Percentiles rank a stretch among this genome's conserved stretches.
phyloP scores from a whole-genome alignment of 768 basidiomycete genomes.

The Phanerochaete sordida region DNA sequence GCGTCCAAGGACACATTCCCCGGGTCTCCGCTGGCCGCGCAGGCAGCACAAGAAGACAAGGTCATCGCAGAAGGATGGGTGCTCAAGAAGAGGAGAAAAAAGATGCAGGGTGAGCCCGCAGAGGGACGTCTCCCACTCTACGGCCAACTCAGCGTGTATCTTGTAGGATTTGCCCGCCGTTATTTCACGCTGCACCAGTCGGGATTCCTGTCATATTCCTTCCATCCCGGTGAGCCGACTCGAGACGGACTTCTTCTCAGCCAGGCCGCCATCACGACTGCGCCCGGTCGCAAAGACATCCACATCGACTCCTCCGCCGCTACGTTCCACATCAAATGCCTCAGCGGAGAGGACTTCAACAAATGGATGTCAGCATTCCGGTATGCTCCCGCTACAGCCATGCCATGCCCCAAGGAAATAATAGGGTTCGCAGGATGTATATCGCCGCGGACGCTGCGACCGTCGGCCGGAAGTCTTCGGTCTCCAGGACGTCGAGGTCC shows the following conservation, averaged over 20 bases:
- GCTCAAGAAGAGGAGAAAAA: conserved; percentile 83
- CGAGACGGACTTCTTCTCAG: conserved; percentile 64
- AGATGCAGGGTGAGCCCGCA: conserved; percentile 67
- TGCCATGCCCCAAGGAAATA: neutral
- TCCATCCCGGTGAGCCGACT: conserved; percentile 65
- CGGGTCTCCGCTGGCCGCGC: conserved; percentile 11
- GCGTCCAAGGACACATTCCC: conserved; percentile 11
- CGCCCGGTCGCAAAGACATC: conserved; percentile 71
- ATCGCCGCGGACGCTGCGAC: conserved; percentile 44
- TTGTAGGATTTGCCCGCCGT: conserved; percentile 76
- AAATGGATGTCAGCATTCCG: conserved; percentile 75
- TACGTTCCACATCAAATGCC: conserved; percentile 81
- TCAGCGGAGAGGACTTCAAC: conserved; percentile 67
- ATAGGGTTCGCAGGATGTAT: conserved; percentile 49
- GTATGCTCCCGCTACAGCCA: conserved; percentile 32
- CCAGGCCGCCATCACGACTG: conserved; percentile 75
- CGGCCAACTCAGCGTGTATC: neutral
- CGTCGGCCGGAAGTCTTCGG: conserved; percentile 31
- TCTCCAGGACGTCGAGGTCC: conserved; percentile 30
- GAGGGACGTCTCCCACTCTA: neutral
- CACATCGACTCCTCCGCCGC: conserved; percentile 74
- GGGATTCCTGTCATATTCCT: conserved; percentile 71
- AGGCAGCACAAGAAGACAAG: conserved; percentile 6
- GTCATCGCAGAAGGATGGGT: conserved; percentile 72
- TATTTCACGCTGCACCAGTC: conserved; percentile 70